Evolutionary conservation across 2,329 filamentous ascomycete species (phyloP).

Genomic region (Clarireedia sp.): DNA sequence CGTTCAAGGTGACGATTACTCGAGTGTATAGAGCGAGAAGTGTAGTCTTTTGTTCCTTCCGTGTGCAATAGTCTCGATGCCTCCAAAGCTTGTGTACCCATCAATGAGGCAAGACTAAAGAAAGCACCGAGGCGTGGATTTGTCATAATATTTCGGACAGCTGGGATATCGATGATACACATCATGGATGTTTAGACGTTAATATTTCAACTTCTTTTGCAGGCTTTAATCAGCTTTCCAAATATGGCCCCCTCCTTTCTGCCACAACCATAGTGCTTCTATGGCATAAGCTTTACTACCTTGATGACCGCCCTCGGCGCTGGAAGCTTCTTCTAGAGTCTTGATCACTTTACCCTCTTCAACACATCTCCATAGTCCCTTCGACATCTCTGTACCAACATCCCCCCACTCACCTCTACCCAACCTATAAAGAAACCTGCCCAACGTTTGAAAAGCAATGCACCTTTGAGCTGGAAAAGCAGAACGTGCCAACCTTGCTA

Average conservation of each 20-base stretch:
- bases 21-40: too few relatives aligned
- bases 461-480: constrained; percentile 81
- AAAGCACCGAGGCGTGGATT: too few relatives aligned
- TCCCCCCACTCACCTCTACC: constrained; percentile 66
- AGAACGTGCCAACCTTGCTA: constrained; percentile 72
- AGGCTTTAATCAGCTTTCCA: constrained; percentile 23
- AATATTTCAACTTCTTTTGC: too few relatives aligned
- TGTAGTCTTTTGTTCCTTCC: too few relatives aligned
- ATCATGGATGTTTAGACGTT: too few relatives aligned
- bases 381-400: constrained; percentile 57
- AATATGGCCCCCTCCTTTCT: constrained; percentile 35
- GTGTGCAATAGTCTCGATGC: too few relatives aligned
- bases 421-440: constrained; percentile 74
- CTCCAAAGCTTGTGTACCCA: too few relatives aligned
- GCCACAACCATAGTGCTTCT: constrained; percentile 76
- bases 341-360: constrained; percentile 71
- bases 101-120: too few relatives aligned
- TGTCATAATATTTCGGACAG: too few relatives aligned
- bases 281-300: constrained; percentile 78
- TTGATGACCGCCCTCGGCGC: constrained; percentile 58
- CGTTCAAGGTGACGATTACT: too few relatives aligned
- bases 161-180: too few relatives aligned
- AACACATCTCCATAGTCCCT: constrained; percentile 75
- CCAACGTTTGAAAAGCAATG: constrained; percentile 84
- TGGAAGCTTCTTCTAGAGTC: constrained; percentile 68